These are phyloP conservation scores for Brachypodium distachyon DNA, from an alignment of 202 grass and related monocot genomes.

Conservation along the genomic window DNA sequence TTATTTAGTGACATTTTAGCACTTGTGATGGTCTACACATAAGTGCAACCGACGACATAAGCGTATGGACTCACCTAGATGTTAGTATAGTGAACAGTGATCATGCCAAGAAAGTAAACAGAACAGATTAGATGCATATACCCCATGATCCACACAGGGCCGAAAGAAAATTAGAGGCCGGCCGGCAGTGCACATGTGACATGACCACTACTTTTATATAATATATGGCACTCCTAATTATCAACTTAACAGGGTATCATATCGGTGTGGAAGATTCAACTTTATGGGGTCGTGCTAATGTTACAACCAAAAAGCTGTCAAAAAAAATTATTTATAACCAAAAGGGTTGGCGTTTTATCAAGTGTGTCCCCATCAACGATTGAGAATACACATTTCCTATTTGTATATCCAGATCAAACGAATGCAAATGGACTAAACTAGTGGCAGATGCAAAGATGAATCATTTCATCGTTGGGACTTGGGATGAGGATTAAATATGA, in stretches of 20 bases:
- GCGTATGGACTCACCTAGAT: background rate
- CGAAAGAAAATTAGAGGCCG: background rate
- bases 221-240: background rate
- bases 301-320: slow-evolving; percentile 4
- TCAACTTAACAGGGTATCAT: background rate
- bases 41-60: background rate
- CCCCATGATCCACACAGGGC: background rate
- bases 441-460: background rate
- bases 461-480: background rate
- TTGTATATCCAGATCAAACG: no score
- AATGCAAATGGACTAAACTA: background rate
- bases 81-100: background rate
- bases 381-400: background rate
- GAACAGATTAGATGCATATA: background rate
- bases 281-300: background rate
- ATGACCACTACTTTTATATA: slow-evolving; percentile 6
- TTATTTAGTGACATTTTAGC: slow-evolving; percentile 1
- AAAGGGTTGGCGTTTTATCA: background rate
- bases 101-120: background rate
- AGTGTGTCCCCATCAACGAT: background rate
- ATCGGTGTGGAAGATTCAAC: slow-evolving; percentile 1
- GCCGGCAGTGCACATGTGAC: background rate
- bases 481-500: background rate
- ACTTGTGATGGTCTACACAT: background rate
- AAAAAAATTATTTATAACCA: no score